Conservation (phyloP, 495 filamentous ascomycete species). For the Penicillium dipodomyicola region DNA sequence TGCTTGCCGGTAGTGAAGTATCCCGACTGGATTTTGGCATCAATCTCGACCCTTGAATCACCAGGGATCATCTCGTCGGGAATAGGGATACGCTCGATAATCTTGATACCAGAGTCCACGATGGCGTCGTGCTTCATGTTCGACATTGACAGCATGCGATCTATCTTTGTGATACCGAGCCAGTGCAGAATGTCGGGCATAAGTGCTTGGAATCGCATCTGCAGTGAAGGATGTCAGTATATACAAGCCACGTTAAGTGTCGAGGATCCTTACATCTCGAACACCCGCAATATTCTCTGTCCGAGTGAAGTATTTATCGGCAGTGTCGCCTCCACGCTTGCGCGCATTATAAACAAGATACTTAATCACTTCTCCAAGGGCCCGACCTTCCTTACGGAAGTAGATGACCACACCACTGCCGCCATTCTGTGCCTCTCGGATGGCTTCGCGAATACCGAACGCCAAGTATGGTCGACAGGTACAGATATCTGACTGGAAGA, state of each 20-base stretch:
- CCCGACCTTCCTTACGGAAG: conserved; percentile 96
- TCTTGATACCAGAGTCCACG: conserved; percentile 91
- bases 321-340: conserved; percentile 74
- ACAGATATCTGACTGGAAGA: conserved; percentile 98
- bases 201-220: conserved; percentile 97
- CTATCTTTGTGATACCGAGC: conserved; percentile 98
- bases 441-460: conserved; percentile 94
- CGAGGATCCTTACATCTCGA: conserved; percentile 51
- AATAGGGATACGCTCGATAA: conserved; percentile 88
- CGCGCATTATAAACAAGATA: conserved; percentile 96
- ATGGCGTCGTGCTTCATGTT: conserved; percentile 99
- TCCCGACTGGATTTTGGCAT: conserved; percentile 96
- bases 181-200: conserved; percentile 99
- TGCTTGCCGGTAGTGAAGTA: conserved; percentile 93
- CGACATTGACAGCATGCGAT: conserved; percentile 97
- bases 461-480: conserved; percentile 96
- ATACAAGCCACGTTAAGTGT: neutral
- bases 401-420: conserved; percentile 97
- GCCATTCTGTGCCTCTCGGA: conserved; percentile 92
- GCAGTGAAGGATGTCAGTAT: neutral
- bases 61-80: conserved; percentile 92
- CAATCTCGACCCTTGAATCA: conserved; percentile 95
- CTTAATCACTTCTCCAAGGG: conserved; percentile 97
- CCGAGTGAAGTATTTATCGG: conserved; percentile 95
- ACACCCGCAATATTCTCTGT: conserved; percentile 98